These are phyloP conservation scores for Paralagenidium karlingii DNA, from an alignment of 352 stramenopile genomes.

Conservation along the genomic window DNA sequence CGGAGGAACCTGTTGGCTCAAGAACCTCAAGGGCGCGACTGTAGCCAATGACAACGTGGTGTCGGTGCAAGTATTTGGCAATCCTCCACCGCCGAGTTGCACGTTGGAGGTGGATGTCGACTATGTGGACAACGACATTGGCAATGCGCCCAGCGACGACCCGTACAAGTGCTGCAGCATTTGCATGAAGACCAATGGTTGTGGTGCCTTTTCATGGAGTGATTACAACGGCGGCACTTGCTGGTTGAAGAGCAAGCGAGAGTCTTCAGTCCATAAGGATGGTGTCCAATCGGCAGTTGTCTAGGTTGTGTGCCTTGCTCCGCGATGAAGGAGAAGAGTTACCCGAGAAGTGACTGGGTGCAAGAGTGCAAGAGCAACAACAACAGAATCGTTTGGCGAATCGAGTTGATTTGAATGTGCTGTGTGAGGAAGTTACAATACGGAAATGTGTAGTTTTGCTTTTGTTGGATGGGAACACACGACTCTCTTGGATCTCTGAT, in stretches of 20 bases:
- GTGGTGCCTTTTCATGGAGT: constrained; percentile 15
- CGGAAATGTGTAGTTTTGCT: no score
- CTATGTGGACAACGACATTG: constrained; percentile 7
- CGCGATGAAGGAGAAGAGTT: no score
- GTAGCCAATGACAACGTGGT: constrained; percentile 8
- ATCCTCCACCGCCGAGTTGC: constrained; percentile 4
- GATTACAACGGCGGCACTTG: constrained; percentile 18
- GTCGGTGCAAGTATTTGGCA: constrained; percentile 10
- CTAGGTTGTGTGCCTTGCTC: no score
- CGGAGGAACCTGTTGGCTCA: constrained; percentile 24
- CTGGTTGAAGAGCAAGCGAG: constrained; percentile 25
- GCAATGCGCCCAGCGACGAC: neutral
- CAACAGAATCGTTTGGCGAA: no score
- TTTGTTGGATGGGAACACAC: no score
- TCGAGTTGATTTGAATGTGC: no score
- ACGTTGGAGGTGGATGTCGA: constrained; percentile 2
- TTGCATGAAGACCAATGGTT: constrained; percentile 5
- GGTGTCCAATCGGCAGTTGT: no score
- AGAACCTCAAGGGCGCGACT: constrained; percentile 4
- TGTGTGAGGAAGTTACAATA: no score
- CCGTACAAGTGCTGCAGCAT: constrained; percentile 4
- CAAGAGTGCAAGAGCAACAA: no score
- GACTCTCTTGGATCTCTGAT: no score
- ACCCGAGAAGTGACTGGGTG: no score
- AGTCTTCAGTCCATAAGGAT: no score